Conservation (phyloP, 257 asterid genomes). For the Avicennia marina region DNA sequence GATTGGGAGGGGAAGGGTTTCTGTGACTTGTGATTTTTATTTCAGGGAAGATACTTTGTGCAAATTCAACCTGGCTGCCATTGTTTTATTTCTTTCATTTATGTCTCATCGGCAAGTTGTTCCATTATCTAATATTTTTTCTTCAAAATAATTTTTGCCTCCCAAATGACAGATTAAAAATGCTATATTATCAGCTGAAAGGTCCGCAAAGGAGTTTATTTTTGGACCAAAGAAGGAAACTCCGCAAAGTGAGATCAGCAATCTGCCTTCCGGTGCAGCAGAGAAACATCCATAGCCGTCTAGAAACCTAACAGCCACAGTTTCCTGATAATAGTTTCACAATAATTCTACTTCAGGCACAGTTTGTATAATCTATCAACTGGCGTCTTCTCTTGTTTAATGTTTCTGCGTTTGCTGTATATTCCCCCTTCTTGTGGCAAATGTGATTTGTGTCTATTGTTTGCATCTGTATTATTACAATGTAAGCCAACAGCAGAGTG, state of each 20-base stretch:
- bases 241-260: constrained; percentile 31
- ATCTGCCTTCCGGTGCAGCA: constrained; percentile 29
- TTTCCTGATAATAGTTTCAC: constrained; percentile 1
- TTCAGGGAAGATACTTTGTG: no score
- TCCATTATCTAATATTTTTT: constrained; percentile 10
- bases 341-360: constrained; percentile 1
- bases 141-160: no score
- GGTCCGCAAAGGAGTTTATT: constrained; percentile 52
- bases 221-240: constrained; percentile 50
- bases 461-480: not conserved
- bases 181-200: constrained; percentile 51
- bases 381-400: not conserved
- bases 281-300: constrained; percentile 44
- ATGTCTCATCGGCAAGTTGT: no score
- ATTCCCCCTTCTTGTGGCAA: not conserved
- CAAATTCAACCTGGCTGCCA: no score
- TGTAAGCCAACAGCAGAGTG: not conserved
- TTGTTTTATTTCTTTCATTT: no score
- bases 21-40: no score
- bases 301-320: not conserved
- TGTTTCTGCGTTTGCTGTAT: not conserved
- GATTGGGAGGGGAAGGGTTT: no score
- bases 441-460: not conserved
- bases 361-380: constrained; percentile 12
- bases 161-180: constrained; percentile 51